These are phyloP conservation scores for Teratosphaeriaceae sp. DNA, from an alignment of 2,329 filamentous ascomycete genomes.

Conservation along the genomic window DNA sequence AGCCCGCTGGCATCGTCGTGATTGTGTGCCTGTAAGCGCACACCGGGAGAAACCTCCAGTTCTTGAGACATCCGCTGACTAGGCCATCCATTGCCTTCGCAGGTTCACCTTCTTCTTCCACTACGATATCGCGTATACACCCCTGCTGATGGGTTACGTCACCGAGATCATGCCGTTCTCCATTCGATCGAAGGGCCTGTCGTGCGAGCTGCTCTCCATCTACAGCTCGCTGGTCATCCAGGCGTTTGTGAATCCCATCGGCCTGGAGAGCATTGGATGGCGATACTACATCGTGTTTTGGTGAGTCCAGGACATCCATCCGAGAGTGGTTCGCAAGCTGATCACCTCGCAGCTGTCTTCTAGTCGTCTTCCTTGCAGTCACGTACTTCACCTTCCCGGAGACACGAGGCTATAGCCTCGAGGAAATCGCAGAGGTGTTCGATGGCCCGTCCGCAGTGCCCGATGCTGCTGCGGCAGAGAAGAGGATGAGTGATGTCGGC, in stretches of 20 bases:
- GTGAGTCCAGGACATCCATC: slow-evolving; percentile 22
- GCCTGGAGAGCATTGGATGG: slow-evolving; percentile 25
- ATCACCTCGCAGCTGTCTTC: slow-evolving; percentile 10
- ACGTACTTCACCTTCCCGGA: slow-evolving; percentile 27
- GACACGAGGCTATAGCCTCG: slow-evolving; percentile 27
- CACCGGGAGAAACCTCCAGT: too few species aligned
- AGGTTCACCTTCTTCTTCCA: slow-evolving; percentile 17
- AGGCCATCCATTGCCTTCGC: too few species aligned
- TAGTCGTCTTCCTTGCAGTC: slow-evolving; percentile 18
- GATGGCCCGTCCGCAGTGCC: slow-evolving; percentile 23
- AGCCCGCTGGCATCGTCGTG: slow-evolving; percentile 15
- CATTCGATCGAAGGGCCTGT: slow-evolving; percentile 18
- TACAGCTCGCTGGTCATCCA: slow-evolving; percentile 21
- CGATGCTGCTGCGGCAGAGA: slow-evolving; percentile 6
- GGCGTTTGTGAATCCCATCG: slow-evolving; percentile 34
- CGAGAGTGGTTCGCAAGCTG: neutral
- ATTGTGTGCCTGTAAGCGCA: slow-evolving; percentile 16
- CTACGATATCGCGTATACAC: slow-evolving; percentile 15
- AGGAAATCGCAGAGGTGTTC: slow-evolving; percentile 40
- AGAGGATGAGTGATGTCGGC: slow-evolving; percentile 11
- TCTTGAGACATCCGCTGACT: too few species aligned
- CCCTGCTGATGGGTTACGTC: slow-evolving; percentile 17
- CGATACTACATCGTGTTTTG: slow-evolving; percentile 33
- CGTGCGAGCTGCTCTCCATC: slow-evolving; percentile 18
- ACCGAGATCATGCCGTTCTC: slow-evolving; percentile 19